A percentile compares a stretch with the other conserved stretches of the same genome.
These are phyloP conservation scores for Bacidia rubella DNA, from an alignment of 495 filamentous ascomycete species.

Conservation along the genomic window DNA sequence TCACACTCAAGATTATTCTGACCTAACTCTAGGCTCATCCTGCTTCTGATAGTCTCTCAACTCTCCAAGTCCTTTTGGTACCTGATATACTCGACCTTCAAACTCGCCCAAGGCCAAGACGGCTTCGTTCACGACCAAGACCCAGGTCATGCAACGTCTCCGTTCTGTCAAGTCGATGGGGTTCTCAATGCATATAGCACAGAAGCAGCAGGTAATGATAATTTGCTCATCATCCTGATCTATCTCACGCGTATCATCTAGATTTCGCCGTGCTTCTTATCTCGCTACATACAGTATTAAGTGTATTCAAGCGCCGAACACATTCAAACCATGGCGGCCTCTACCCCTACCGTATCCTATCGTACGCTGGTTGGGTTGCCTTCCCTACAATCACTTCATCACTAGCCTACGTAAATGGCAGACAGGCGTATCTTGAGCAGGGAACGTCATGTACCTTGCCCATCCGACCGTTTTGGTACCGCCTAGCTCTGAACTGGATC, in stretches of 20 bases:
- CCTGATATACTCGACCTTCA: slow-evolving; percentile 44
- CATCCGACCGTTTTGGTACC: slow-evolving; percentile 47
- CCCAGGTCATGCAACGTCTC: slow-evolving; percentile 32
- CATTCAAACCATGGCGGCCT: slow-evolving; percentile 42
- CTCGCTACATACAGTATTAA: slow-evolving; percentile 54
- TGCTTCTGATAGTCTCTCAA: slow-evolving; percentile 56
- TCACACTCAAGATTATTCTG: slow-evolving; percentile 4
- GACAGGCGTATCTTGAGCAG: slow-evolving; percentile 39
- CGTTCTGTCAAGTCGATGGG: slow-evolving; percentile 53
- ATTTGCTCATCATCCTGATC: background rate
- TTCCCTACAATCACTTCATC: slow-evolving; percentile 45
- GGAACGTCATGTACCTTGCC: slow-evolving; percentile 58
- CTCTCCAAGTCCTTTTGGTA: slow-evolving; percentile 55
- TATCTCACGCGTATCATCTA: slow-evolving; percentile 17
- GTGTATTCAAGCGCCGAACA: slow-evolving; percentile 43
- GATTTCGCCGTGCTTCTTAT: slow-evolving; percentile 59
- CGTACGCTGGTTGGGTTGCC: slow-evolving; percentile 39
- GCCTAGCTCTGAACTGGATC: slow-evolving; percentile 53
- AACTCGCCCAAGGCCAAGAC: slow-evolving; percentile 25
- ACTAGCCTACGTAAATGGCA: slow-evolving; percentile 48
- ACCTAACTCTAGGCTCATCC: slow-evolving; percentile 40
- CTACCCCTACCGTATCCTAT: slow-evolving; percentile 45
- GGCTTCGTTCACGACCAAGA: background rate
- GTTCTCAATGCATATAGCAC: slow-evolving; percentile 50
- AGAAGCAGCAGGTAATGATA: slow-evolving; percentile 44